A percentile compares a stretch with the other conserved stretches of the same genome.
phyloP scores from a whole-genome alignment of 768 basidiomycete genomes.

The Calocybe indica region DNA sequence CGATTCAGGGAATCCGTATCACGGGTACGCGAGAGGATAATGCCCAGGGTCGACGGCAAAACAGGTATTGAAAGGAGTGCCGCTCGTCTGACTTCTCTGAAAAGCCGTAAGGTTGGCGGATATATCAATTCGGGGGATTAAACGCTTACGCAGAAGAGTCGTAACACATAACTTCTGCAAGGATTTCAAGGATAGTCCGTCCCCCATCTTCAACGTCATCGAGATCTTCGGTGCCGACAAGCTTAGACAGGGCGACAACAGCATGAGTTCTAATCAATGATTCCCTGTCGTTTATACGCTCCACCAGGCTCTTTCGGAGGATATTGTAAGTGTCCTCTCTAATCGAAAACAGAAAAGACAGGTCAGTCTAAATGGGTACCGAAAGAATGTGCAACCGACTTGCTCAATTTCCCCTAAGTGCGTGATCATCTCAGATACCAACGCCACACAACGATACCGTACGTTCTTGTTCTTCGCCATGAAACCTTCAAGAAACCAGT shows the following conservation, averaged over 20 bases:
- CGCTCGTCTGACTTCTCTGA: slow-evolving; percentile 86
- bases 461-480: slow-evolving; percentile 87
- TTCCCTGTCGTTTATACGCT: slow-evolving; percentile 86
- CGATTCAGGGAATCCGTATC: slow-evolving; percentile 82
- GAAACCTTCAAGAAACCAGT: slow-evolving; percentile 78
- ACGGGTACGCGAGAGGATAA: slow-evolving; percentile 73
- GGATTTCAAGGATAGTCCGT: slow-evolving; percentile 53
- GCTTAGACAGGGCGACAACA: slow-evolving; percentile 71
- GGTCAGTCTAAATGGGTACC: not conserved
- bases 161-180: slow-evolving; percentile 62
- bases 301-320: slow-evolving; percentile 64
- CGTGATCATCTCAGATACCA: slow-evolving; percentile 82
- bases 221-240: slow-evolving; percentile 66
- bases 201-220: slow-evolving; percentile 44
- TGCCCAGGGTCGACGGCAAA: slow-evolving; percentile 50
- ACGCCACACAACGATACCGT: slow-evolving; percentile 73
- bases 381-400: slow-evolving; percentile 20
- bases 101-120: not conserved
- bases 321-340: slow-evolving; percentile 80
- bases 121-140: not conserved
- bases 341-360: not conserved
- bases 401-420: slow-evolving; percentile 88
- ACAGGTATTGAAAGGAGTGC: slow-evolving; percentile 75
- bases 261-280: slow-evolving; percentile 78
- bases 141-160: slow-evolving; percentile 64